Evolutionary conservation across 352 stramenopile species (phyloP), one percentile per base, ranked within the genome.

Genomic region (Globisporangium iwayamae): DNA sequence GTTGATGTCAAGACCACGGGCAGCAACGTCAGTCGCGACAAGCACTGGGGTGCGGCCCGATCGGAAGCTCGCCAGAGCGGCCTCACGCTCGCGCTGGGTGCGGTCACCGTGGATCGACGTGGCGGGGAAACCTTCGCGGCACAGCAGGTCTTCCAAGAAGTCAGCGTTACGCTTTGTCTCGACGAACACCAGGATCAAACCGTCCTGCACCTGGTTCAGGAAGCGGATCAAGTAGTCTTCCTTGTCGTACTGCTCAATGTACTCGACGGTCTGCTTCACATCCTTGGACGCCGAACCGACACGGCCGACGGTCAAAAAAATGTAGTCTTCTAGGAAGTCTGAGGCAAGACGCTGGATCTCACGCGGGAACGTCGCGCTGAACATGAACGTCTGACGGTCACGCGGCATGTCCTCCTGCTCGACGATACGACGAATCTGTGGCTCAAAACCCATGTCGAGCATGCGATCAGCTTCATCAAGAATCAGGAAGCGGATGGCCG

Each of bases 401-500:
- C 76, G 84, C 5, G 96, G 93, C 96, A 99, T 99, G 70, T 97
- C 96, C 67, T 98, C 91, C 74, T 99, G 88, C 81, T 99, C 93
- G 16, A 99, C 97, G 70, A 99, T 99, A 45, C 94, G 86, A 66
- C 96, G 91, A 72, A 99, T 99, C 78, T 99, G 94, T 22, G 96
- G 97, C 76, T 99, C 97, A 71, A 99, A 99, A 73, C 97, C 98
- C 97, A 99, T 99, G 69, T 99, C 98, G 30, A 99, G 83, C 97
- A 99, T 99, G 69, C 97, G 89, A 81, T 99, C 98, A 57, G 97
- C 97, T 76, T 99, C 98, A 73, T 99, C 98, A n/a, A 99, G 82
- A 61, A 99, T 94, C 36, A 99, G 71, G 76, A 99, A 93, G 16
- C 86, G 87, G 55, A 98, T 98, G 64, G 72, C 83, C 4, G 74